These are phyloP conservation scores for Fusarium armeniacum DNA, from an alignment of 2,329 filamentous ascomycete genomes.

Conservation along the genomic window DNA sequence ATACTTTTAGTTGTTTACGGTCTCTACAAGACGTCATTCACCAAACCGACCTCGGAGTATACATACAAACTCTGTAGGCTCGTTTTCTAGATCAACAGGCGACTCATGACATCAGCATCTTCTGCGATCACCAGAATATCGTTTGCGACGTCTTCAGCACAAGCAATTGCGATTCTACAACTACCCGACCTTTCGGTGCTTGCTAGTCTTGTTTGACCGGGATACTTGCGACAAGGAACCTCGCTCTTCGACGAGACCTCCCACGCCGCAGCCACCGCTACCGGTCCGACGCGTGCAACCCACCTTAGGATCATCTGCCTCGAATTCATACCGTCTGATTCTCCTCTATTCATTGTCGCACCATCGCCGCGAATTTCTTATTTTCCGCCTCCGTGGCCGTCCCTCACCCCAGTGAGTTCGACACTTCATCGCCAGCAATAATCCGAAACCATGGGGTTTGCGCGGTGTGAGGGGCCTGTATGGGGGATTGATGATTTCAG, in stretches of 20 bases:
- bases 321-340: conserved; percentile 14
- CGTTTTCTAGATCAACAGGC: conserved; percentile 19
- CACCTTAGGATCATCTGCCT: conserved; percentile 33
- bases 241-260: conserved; percentile 26
- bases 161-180: conserved; percentile 14
- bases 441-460: conserved; percentile 61
- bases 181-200: conserved; percentile 30
- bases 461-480: conserved; percentile 69
- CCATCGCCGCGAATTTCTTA: conserved; percentile 17
- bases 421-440: conserved; percentile 25
- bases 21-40: conserved; percentile 30
- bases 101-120: conserved; percentile 16
- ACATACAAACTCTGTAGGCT: conserved; percentile 23
- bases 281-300: conserved; percentile 39
- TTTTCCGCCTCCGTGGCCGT: conserved; percentile 25
- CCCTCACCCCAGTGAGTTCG: conserved; percentile 38
- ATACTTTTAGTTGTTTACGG: conserved; percentile 28
- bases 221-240: conserved; percentile 35
- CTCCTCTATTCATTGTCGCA: conserved; percentile 20
- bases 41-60: conserved; percentile 4
- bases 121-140: not conserved
- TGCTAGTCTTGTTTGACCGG: conserved; percentile 31
- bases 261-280: conserved; percentile 37
- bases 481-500: conserved; percentile 76
- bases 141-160: conserved; percentile 2